phyloP scores from a whole-genome alignment of 345 rosid genomes.

The Psidium guajava region DNA sequence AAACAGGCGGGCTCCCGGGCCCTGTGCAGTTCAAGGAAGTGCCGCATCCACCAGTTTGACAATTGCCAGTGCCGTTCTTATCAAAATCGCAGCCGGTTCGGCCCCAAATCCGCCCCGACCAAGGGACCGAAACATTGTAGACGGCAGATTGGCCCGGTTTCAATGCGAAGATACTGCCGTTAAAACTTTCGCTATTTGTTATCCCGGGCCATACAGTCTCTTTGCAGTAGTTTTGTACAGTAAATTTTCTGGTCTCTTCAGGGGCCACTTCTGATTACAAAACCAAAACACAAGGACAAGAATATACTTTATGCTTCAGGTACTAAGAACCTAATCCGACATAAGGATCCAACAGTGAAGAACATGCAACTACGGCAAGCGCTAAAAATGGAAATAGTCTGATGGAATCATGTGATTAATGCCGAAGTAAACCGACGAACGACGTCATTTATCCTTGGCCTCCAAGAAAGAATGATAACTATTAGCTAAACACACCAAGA shows the following conservation, averaged over 20 bases:
- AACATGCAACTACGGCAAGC: not conserved
- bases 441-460: not conserved
- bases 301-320: not conserved
- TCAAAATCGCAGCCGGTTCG: constrained; percentile 44
- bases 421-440: not conserved
- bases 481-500: not conserved
- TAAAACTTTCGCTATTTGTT: constrained; percentile 6
- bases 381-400: not conserved
- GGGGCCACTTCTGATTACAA: constrained; percentile 1
- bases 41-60: constrained; percentile 51
- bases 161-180: constrained; percentile 22
- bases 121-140: constrained; percentile 18
- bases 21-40: constrained; percentile 29
- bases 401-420: not conserved
- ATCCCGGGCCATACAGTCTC: constrained; percentile 66
- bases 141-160: constrained; percentile 25
- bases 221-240: constrained; percentile 39
- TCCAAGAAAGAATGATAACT: not conserved
- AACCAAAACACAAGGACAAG: not conserved
- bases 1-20: constrained; percentile 33
- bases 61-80: constrained; percentile 19
- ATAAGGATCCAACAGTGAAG: not conserved
- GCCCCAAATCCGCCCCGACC: constrained; percentile 67
- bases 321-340: not conserved
- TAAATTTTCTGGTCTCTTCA: constrained; percentile 26